phyloP scores from a whole-genome alignment of 352 stramenopile species.

The Hyaloperonospora brassicae region DNA sequence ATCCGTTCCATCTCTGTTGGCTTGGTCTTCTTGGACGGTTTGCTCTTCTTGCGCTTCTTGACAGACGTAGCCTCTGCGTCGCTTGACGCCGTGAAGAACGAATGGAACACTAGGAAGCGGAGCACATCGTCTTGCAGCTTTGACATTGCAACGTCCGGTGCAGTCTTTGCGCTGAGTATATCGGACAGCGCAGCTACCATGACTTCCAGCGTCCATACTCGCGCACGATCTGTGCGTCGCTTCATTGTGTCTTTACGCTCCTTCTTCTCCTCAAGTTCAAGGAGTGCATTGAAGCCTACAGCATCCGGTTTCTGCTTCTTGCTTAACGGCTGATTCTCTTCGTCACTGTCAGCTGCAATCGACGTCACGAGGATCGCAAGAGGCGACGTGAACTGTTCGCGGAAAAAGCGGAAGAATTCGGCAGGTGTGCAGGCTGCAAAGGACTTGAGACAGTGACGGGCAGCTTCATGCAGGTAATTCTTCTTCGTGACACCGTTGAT shows the following conservation, averaged over 20 bases:
- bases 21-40: constrained; percentile 27
- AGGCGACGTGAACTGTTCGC: constrained; percentile 58
- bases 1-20: constrained; percentile 12
- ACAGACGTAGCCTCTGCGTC: constrained; percentile 26
- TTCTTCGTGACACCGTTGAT: constrained; percentile 74
- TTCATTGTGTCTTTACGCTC: constrained; percentile 49
- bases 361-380: constrained; percentile 47
- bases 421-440: constrained; percentile 41
- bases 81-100: constrained; percentile 41
- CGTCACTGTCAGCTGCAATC: constrained; percentile 27
- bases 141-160: constrained; percentile 10
- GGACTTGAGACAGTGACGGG: constrained; percentile 52
- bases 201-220: constrained; percentile 66
- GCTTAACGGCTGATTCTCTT: constrained; percentile 18
- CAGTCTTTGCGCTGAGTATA: constrained; percentile 22
- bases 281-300: constrained; percentile 55
- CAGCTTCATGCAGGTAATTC: constrained; percentile 78
- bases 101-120: constrained; percentile 59
- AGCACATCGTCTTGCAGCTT: constrained; percentile 40
- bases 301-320: constrained; percentile 35
- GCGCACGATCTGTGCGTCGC: constrained; percentile 53
- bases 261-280: constrained; percentile 71
- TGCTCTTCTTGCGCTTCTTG: constrained; percentile 50
- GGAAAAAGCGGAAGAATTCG: constrained; percentile 70
- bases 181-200: constrained; percentile 45